Base-by-base conservation (phyloP, 768 basidiomycete species). In the Lactifluus echinatus region DNA sequence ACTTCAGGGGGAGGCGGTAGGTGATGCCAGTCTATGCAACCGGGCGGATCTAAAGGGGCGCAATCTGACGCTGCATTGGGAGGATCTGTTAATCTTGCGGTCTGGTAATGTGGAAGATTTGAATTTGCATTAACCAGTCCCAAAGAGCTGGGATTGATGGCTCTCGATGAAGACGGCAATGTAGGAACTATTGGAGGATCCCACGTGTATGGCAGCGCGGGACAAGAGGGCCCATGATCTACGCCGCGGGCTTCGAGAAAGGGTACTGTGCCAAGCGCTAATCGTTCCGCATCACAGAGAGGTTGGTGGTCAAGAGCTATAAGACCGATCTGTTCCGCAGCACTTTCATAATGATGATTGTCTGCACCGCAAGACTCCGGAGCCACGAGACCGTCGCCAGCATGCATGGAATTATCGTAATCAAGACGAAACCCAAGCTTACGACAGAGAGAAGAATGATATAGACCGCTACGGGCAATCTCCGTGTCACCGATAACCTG, bases 1-100 rank as follows among this genome's bases (percentile, higher is more conserved):
- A 62, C 53, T 37, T 62, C 61, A 2, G 58, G 42, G 33, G 61
- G 61, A 50, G 52, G 57, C n/a, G 29, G 19, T 23, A n/a, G 14
- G 24, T 37, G n/a, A 34, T 29, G 19, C 7, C 42, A 19, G 7
- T 17, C 19, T 37, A 37, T 19, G 48, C 36, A 24, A 19, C 24
- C 50, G 8, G 8, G 26, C 12, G 44, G 21, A 17, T 8, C 44
- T 36, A 42, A 45, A 50, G 36, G 5, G 29, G 23, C 12, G 28
- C n/a, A 24, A 21, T 26, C 4, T 15, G 42, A 4, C 8, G 14
- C 40, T 19, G 10, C 24, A 24, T 44, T 19, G 21, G 44, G 10
- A 19, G 19, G 33, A 37, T 31, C 28, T 15, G 21, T n/a, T n/a
- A 5, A 33, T 21, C 21, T 4, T 29, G 2, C 26, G 1, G 47